Evolutionary conservation across 2,329 filamentous ascomycete genomes (phyloP).

Genomic region (Dichotomopilus funicola): DNA sequence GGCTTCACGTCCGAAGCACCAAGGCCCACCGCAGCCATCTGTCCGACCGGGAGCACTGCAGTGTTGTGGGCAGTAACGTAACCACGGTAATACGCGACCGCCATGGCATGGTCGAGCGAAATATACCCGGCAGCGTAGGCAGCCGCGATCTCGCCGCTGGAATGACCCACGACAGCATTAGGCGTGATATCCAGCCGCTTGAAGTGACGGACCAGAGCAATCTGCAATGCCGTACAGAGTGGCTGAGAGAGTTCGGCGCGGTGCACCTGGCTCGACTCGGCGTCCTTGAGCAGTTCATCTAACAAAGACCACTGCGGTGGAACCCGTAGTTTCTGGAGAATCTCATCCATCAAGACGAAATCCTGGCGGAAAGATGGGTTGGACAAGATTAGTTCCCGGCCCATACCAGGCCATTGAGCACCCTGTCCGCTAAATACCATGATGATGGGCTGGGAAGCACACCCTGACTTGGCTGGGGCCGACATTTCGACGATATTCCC

Average conservation of each 20-base stretch:
- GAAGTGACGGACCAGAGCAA: slow-evolving; percentile 30
- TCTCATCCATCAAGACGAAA: slow-evolving; percentile 16
- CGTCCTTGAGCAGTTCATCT: slow-evolving; percentile 8
- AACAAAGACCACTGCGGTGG: slow-evolving; percentile 20
- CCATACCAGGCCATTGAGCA: slow-evolving; percentile 29
- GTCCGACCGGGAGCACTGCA: not conserved
- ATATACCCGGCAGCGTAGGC: slow-evolving; percentile 33
- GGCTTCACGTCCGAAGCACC: not conserved
- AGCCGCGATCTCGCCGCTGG: slow-evolving; percentile 33
- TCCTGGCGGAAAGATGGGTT: slow-evolving; percentile 16
- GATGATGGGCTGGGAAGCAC: slow-evolving; percentile 19
- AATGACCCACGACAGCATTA: slow-evolving; percentile 29
- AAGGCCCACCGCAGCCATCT: slow-evolving; percentile 16
- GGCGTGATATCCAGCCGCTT: slow-evolving; percentile 24
- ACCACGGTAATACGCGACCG: slow-evolving; percentile 36
- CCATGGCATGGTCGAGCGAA: slow-evolving; percentile 31
- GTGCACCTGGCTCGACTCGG: slow-evolving; percentile 20
- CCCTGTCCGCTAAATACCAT: slow-evolving; percentile 36
- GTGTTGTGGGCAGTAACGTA: not conserved
- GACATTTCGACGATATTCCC: not conserved
- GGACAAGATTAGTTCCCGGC: slow-evolving; percentile 28
- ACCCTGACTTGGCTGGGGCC: not conserved
- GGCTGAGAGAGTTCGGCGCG: slow-evolving; percentile 28
- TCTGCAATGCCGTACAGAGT: slow-evolving; percentile 29
- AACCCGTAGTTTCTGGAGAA: slow-evolving; percentile 8